A percentile compares a stretch with the other conserved stretches of the same genome.
phyloP scores from a whole-genome alignment of 768 basidiomycete species.

The Psilocybe cyanescens region DNA sequence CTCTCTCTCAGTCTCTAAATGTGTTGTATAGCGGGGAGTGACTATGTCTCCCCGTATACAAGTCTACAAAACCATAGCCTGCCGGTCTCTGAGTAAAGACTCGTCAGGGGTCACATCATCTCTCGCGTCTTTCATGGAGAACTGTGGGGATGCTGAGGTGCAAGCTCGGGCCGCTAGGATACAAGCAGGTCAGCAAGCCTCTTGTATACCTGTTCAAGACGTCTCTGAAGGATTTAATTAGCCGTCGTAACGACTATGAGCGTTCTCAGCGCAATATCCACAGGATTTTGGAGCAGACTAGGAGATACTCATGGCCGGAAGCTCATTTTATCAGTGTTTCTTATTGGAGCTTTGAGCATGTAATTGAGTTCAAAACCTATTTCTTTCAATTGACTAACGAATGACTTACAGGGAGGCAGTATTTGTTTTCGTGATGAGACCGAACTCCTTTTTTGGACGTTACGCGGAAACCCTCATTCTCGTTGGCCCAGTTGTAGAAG shows the following conservation, averaged over 20 bases:
- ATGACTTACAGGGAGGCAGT: conserved; percentile 63
- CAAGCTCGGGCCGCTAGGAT: conserved; percentile 72
- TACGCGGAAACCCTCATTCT: conserved; percentile 77
- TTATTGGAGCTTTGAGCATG: conserved; percentile 76
- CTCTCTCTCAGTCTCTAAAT: conserved; percentile 2
- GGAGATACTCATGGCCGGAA: conserved; percentile 81
- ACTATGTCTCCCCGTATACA: conserved; percentile 80
- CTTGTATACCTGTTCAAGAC: conserved; percentile 1
- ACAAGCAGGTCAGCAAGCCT: conserved; percentile 54
- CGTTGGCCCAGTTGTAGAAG: conserved; percentile 79
- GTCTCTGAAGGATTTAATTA: conserved; percentile 17
- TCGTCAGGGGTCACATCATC: conserved; percentile 22
- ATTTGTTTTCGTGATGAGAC: conserved; percentile 78
- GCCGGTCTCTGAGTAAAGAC: conserved; percentile 50
- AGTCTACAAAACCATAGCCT: conserved; percentile 79
- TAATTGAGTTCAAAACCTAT: conserved; percentile 36
- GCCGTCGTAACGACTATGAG: conserved; percentile 81
- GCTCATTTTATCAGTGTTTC: conserved; percentile 66
- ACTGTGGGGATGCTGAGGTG: conserved; percentile 52
- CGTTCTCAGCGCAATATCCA: conserved; percentile 76
- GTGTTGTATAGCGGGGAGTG: conserved; percentile 64
- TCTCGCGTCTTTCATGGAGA: conserved; percentile 15
- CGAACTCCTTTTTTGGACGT: conserved; percentile 44
- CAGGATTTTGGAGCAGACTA: conserved; percentile 85
- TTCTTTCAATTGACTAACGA: neutral